These are phyloP conservation scores for Vigna angularis DNA, from an alignment of 306 rosid genomes.

Conservation along the genomic window DNA sequence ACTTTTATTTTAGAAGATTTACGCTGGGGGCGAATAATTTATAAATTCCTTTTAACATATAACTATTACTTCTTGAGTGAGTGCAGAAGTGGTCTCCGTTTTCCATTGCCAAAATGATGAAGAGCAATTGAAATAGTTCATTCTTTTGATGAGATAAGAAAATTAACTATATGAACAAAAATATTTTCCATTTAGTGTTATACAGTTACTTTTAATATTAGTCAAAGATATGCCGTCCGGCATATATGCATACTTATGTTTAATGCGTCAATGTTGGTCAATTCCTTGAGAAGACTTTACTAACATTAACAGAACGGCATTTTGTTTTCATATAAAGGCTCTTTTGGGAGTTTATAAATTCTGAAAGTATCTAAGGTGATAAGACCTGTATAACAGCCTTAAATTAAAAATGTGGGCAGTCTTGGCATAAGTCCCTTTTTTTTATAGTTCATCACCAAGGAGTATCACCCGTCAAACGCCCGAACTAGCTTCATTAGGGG, in stretches of 20 bases:
- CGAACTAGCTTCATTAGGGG: too few species aligned
- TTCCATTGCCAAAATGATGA: background rate
- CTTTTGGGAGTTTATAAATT: conserved; percentile 4
- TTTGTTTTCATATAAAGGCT: background rate
- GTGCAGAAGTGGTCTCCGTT: background rate
- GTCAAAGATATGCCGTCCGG: background rate
- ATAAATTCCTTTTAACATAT: background rate
- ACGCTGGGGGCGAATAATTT: conserved; percentile 4
- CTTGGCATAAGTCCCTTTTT: background rate
- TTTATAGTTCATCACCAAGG: too few species aligned
- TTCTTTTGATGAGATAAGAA: background rate
- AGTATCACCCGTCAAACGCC: too few species aligned
- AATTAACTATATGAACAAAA: conserved; percentile 10
- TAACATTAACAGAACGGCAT: background rate
- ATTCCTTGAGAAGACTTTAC: conserved; percentile 18
- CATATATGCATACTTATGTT: background rate
- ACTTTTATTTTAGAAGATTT: conserved; percentile 12
- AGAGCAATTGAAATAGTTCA: background rate
- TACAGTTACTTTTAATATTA: background rate
- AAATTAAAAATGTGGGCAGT: background rate
- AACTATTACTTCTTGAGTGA: background rate
- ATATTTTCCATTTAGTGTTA: background rate
- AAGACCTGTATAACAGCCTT: conserved; percentile 9
- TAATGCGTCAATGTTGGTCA: conserved; percentile 3
- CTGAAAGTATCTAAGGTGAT: conserved; percentile 6